Conservation (phyloP, 2,329 filamentous ascomycete species). For the Xylariaceae sp. region DNA sequence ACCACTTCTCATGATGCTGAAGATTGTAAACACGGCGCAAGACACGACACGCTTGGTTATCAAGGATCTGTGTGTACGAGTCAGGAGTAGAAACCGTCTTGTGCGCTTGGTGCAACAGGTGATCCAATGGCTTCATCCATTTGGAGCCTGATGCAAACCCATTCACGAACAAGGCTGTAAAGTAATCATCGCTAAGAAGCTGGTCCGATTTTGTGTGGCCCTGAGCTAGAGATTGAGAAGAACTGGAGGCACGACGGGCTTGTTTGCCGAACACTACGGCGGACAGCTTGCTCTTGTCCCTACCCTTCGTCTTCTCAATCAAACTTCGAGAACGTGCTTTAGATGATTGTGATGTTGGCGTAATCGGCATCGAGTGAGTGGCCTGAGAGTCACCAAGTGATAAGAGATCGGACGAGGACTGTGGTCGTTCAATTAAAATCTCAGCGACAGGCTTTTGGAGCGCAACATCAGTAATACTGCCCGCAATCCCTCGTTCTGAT, state of each 20-base stretch:
- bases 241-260: constrained; percentile 55
- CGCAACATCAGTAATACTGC: constrained; percentile 33
- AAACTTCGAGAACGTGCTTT: constrained; percentile 41
- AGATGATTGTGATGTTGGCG: constrained; percentile 39
- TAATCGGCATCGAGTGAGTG: constrained; percentile 33
- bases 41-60: constrained; percentile 86
- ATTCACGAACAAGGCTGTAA: constrained; percentile 66
- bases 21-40: constrained; percentile 86
- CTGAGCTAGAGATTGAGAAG: constrained; percentile 46
- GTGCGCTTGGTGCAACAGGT: constrained; percentile 79
- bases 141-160: constrained; percentile 60
- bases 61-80: constrained; percentile 80
- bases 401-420: constrained; percentile 11
- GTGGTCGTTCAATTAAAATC: constrained; percentile 36
- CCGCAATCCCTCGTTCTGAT: constrained; percentile 7
- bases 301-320: constrained; percentile 58
- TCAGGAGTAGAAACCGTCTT: constrained; percentile 90
- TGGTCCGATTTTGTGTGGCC: constrained; percentile 49
- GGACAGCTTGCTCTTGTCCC: constrained; percentile 69
- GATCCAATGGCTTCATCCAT: constrained; percentile 69
- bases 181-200: constrained; percentile 66
- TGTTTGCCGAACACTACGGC: constrained; percentile 81
- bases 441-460: constrained; percentile 43
- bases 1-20: constrained; percentile 92
- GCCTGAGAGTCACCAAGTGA: constrained; percentile 30